Evolutionary conservation across 1,284 basidiomycete genomes (phyloP), one percentile per base, ranked within the genome.

Genomic region (Mycena citricolor): DNA sequence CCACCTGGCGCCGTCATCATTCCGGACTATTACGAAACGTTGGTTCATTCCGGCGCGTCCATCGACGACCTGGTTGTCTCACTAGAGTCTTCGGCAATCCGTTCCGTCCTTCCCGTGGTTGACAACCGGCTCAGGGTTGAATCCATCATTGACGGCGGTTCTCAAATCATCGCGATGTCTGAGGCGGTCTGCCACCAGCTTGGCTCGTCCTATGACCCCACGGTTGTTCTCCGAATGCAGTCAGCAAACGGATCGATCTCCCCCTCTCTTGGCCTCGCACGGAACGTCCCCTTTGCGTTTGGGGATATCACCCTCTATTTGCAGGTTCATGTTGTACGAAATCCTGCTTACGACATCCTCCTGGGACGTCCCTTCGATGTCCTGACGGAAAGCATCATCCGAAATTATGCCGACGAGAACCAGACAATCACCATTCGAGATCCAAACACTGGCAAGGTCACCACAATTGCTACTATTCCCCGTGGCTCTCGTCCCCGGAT

Each of bases 371-470:
- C n/a, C n/a, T n/a, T n/a, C n/a, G n/a, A n/a, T n/a, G n/a, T n/a
- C n/a, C n/a, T n/a, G n/a, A n/a, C n/a, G n/a, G n/a, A 57, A 7
- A 58, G 55, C 16, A 26, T 49, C 10, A 32, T 64, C 0, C 34
- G 54, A 11, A 62, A 58, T 29, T 44, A 36, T 16, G 7, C 22
- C 1, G 49, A 62, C 32, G 58, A 57, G 0, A 25, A 47, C 2
- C 59, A 63, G 47, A 52, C 42, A 0, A 54, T 67, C 12, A 61
- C 52, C 0, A 43, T 67, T 5, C 50, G 45, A 6, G 54, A 59
- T 35, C 64, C 60, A 1, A 66, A 66, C 39, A 55, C 59, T 1
- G 40, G 39, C 12, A 21, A 39, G 12, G 31, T 35, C 10, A 16
- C 41, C 3, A 54, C 51, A 0, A 31, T 67, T 8, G 60, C 57